These are phyloP conservation scores for Elongisporangium anandrum DNA, from an alignment of 352 stramenopile genomes.

Conservation along the genomic window DNA sequence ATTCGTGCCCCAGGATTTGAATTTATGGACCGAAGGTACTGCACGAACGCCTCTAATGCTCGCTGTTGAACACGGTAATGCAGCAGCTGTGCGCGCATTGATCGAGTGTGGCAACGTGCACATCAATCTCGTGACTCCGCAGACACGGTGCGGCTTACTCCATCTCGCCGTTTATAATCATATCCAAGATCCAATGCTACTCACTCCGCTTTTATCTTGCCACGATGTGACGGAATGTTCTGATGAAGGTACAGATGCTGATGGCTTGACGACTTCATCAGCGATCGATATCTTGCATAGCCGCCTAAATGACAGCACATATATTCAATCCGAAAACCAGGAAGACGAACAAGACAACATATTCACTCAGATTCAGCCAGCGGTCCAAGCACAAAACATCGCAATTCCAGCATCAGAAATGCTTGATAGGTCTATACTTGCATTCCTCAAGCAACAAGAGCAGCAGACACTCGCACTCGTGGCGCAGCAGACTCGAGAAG, in stretches of 20 bases:
- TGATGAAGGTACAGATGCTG: background rate
- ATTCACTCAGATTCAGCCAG: background rate
- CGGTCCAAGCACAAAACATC: background rate
- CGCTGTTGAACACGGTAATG: conserved; percentile 46
- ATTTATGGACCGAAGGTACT: conserved; percentile 52
- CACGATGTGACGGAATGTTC: background rate
- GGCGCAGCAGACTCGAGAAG: conserved; percentile 53
- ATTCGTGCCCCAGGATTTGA: conserved; percentile 42
- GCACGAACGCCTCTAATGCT: conserved; percentile 47
- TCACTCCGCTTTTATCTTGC: conserved; percentile 2
- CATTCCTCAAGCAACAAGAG: conserved; percentile 57
- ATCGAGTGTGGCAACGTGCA: conserved; percentile 38
- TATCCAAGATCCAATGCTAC: conserved; percentile 16
- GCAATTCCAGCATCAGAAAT: background rate
- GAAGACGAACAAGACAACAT: background rate
- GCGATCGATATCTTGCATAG: background rate
- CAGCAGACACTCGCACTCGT: conserved; percentile 59
- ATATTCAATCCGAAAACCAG: background rate
- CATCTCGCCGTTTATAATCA: conserved; percentile 36
- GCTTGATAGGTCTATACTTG: conserved; percentile 24
- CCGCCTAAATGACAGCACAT: background rate
- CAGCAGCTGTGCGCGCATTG: conserved; percentile 37
- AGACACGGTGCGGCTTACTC: conserved; percentile 39
- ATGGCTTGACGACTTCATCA: background rate
- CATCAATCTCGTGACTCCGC: conserved; percentile 32